phyloP scores from a whole-genome alignment of 148 eudicot species.

The Euryodendron excelsum region DNA sequence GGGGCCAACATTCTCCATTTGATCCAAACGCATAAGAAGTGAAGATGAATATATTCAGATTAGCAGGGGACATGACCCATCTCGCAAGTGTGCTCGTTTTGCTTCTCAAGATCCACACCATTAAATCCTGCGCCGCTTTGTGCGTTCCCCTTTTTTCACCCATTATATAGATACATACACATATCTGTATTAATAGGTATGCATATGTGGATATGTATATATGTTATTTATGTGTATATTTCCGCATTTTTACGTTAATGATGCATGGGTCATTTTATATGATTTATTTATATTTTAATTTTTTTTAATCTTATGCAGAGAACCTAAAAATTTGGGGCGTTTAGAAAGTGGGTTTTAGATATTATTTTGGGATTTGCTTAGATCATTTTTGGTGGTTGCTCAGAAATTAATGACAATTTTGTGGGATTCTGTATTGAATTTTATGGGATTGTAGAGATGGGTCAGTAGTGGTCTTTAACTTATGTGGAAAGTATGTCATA shows the following conservation, averaged over 20 bases:
- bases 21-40: background rate
- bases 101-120: constrained; percentile 95
- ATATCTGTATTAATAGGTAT: background rate
- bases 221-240: background rate
- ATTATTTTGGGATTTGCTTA: background rate
- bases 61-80: constrained; percentile 96
- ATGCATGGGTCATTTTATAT: too few relatives aligned
- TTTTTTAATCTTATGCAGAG: too few relatives aligned
- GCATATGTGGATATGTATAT: background rate
- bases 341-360: background rate
- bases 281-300: too few relatives aligned
- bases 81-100: constrained; percentile 85
- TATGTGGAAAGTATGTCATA: background rate
- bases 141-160: background rate
- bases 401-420: background rate
- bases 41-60: constrained; percentile 88
- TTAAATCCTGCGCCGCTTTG: constrained; percentile 89
- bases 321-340: background rate
- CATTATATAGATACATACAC: background rate
- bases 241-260: background rate
- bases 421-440: background rate
- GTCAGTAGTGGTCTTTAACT: background rate
- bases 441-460: too few relatives aligned
- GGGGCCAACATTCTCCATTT: background rate
- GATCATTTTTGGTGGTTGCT: too few relatives aligned